Evolutionary conservation across 1,139 yeast species (phyloP).

Genomic region (Arxiozyma slooffiae): DNA sequence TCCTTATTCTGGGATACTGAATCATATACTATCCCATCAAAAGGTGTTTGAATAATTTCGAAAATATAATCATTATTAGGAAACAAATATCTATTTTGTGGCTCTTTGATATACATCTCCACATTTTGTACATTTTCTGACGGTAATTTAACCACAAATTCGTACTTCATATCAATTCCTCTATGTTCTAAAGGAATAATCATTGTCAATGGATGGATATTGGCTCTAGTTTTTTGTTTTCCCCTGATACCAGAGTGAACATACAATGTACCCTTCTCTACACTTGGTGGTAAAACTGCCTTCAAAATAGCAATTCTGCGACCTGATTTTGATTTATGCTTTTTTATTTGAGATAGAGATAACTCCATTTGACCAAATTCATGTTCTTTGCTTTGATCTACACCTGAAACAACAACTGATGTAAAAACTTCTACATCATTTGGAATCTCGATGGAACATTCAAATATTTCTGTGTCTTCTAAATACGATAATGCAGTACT

Average conservation of each 20-base stretch:
- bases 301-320: constrained; percentile 66
- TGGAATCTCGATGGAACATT: constrained; percentile 66
- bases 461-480: constrained; percentile 67
- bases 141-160: constrained; percentile 66
- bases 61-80: constrained; percentile 55
- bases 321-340: constrained; percentile 42
- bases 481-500: constrained; percentile 70
- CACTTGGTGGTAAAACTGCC: constrained; percentile 64
- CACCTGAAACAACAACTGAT: constrained; percentile 25
- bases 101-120: constrained; percentile 75
- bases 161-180: constrained; percentile 51
- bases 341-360: constrained; percentile 65
- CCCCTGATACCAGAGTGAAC: constrained; percentile 67
- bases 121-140: constrained; percentile 57
- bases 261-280: constrained; percentile 61
- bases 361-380: constrained; percentile 37
- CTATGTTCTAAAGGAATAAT: constrained; percentile 70
- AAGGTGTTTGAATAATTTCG: constrained; percentile 54
- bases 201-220: constrained; percentile 61
- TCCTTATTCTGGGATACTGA: constrained; percentile 31
- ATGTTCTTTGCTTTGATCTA: constrained; percentile 10
- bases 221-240: constrained; percentile 46
- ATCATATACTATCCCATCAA: constrained; percentile 41
- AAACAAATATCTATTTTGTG: constrained; percentile 60
- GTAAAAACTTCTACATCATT: constrained; percentile 53